Evolutionary conservation across 306 rosid genomes (phyloP).

Genomic region (Dryas drummondii): DNA sequence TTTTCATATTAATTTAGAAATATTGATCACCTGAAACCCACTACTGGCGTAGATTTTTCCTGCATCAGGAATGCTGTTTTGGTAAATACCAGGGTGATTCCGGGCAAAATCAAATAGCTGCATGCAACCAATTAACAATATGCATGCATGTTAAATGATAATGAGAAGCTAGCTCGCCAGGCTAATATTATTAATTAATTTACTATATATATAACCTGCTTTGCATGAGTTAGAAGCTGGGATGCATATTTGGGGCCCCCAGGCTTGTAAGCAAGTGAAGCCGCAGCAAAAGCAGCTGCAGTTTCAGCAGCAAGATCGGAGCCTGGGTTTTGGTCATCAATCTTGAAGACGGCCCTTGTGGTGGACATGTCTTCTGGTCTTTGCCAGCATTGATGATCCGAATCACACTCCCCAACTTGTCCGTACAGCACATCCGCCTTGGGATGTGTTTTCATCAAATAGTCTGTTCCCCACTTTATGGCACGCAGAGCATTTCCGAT

Average conservation of each 20-base stretch:
- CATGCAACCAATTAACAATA: no score
- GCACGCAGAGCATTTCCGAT: constrained; percentile 44
- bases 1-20: no score
- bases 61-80: constrained; percentile 37
- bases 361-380: constrained; percentile 77
- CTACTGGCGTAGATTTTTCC: constrained; percentile 39
- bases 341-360: constrained; percentile 21
- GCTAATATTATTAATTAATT: no score
- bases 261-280: constrained; percentile 37
- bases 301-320: constrained; percentile 69
- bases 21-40: constrained; percentile 42
- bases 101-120: constrained; percentile 52
- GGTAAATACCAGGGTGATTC: constrained; percentile 38
- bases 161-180: no score
- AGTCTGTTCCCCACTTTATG: constrained; percentile 70
- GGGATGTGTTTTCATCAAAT: constrained; percentile 55
- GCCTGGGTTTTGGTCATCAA: constrained; percentile 49
- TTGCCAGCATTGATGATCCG: constrained; percentile 61
- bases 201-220: not conserved
- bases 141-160: no score
- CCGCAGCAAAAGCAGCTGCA: constrained; percentile 56
- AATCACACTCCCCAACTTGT: constrained; percentile 48
- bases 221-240: constrained; percentile 39
- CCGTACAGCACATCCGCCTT: constrained; percentile 39
- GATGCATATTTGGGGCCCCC: constrained; percentile 21